phyloP scores from a whole-genome alignment of 2,329 filamentous ascomycete species.

The Magnaporthiopsis poae region DNA sequence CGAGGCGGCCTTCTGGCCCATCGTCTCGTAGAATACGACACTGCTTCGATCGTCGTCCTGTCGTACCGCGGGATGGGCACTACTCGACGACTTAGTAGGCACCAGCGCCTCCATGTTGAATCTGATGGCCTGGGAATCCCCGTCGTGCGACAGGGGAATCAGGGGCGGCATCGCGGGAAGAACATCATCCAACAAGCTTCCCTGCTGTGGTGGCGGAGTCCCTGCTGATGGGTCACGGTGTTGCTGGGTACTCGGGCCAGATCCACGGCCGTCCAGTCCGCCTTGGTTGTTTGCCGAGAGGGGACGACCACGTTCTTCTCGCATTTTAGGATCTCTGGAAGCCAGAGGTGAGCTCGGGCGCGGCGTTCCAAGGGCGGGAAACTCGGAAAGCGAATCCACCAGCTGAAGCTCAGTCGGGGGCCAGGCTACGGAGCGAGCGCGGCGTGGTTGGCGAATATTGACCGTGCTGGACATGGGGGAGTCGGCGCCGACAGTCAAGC shows the following conservation, averaged over 20 bases:
- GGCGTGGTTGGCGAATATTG: too few species aligned
- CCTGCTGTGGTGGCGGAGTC: background rate
- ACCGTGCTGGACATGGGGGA: too few species aligned
- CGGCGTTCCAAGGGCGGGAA: background rate
- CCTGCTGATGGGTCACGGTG: background rate
- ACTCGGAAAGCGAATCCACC: background rate
- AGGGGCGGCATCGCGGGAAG: background rate
- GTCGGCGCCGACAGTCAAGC: too few species aligned
- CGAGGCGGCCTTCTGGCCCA: slow-evolving; percentile 3
- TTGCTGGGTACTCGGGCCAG: background rate
- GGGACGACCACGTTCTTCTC: background rate
- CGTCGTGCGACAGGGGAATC: too few species aligned
- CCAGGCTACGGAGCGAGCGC: too few species aligned
- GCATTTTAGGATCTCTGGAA: background rate
- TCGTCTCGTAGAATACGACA: slow-evolving; percentile 1
- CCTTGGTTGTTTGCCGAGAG: background rate
- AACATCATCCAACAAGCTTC: background rate
- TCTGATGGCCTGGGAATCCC: background rate
- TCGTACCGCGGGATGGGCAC: background rate
- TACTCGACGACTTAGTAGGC: background rate
- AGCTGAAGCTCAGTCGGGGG: too few species aligned
- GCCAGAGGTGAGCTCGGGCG: background rate
- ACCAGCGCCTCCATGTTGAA: slow-evolving; percentile 7
- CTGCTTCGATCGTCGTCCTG: slow-evolving; percentile 1
- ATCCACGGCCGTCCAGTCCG: too few species aligned